These are phyloP conservation scores for Lachnellula subtilissima DNA, from an alignment of 2,329 filamentous ascomycete genomes.

Conservation along the genomic window DNA sequence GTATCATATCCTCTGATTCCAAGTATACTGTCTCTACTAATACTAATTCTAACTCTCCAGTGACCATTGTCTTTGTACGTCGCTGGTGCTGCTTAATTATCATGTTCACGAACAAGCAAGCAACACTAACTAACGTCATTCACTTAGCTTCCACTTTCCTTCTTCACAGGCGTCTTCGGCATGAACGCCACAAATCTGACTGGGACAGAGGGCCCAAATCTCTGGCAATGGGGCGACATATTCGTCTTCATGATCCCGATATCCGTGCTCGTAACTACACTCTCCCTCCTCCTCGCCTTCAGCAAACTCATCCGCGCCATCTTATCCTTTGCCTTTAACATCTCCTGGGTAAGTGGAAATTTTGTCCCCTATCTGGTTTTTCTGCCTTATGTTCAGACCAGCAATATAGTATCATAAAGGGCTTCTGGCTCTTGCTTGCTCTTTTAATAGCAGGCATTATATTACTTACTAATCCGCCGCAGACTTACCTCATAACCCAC, in stretches of 20 bases:
- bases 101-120: not conserved
- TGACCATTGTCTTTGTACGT: constrained; percentile 17
- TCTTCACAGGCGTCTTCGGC: constrained; percentile 5
- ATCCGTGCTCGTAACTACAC: constrained; percentile 4
- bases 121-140: not conserved
- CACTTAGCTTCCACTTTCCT: constrained; percentile 9
- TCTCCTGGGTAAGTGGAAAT: not conserved
- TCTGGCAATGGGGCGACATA: constrained; percentile 6
- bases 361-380: too few species aligned
- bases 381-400: too few species aligned
- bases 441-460: too few species aligned
- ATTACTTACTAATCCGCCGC: too few species aligned
- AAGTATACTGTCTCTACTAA: too few species aligned
- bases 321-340: not conserved
- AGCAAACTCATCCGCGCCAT: constrained; percentile 1
- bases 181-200: constrained; percentile 7
- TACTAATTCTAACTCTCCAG: not conserved
- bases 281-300: constrained; percentile 12
- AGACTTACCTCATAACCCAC: not conserved
- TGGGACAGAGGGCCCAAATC: not conserved
- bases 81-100: not conserved
- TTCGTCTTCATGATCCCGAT: constrained; percentile 14
- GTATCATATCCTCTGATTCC: not conserved
- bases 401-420: too few species aligned
- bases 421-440: too few species aligned